These are phyloP conservation scores for Euclidium syriacum DNA, from an alignment of 345 rosid genomes.

Conservation along the genomic window DNA sequence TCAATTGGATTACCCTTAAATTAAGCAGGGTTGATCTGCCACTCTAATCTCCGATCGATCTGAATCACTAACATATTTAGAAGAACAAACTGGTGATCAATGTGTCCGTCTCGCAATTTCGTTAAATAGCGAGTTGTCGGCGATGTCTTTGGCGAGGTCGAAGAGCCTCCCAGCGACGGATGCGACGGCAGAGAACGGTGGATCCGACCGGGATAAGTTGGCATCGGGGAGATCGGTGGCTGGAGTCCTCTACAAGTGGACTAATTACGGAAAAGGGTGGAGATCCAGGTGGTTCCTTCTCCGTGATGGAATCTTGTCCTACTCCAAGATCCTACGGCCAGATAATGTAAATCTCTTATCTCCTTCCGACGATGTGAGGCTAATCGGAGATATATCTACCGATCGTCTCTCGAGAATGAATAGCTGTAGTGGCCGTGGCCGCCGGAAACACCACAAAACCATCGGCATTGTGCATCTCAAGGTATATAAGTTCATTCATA, in stretches of 20 bases:
- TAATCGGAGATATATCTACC: constrained; percentile 74
- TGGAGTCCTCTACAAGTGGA: constrained; percentile 90
- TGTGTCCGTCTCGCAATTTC: neutral
- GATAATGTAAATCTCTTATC: constrained; percentile 49
- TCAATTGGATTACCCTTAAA: neutral
- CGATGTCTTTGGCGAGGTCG: constrained; percentile 43
- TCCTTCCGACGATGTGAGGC: constrained; percentile 55
- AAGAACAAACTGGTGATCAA: neutral
- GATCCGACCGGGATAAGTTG: constrained; percentile 34
- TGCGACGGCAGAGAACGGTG: constrained; percentile 22
- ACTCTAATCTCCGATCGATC: neutral
- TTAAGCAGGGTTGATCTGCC: neutral
- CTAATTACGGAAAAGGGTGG: constrained; percentile 97
- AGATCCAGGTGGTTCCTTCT: constrained; percentile 93
- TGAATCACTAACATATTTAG: neutral
- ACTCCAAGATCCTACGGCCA: constrained; percentile 70
- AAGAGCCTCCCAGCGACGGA: constrained; percentile 62
- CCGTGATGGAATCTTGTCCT: constrained; percentile 70
- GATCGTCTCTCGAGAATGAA: constrained; percentile 52
- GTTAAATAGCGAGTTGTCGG: too few species aligned
- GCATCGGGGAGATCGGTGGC: constrained; percentile 58
- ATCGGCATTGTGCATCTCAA: constrained; percentile 83
- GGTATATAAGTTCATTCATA: constrained; percentile 42
- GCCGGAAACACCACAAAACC: constrained; percentile 54
- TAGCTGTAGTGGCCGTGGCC: constrained; percentile 42